phyloP scores from a whole-genome alignment of 1,284 basidiomycete species.

The Tilletiaria anomala region DNA sequence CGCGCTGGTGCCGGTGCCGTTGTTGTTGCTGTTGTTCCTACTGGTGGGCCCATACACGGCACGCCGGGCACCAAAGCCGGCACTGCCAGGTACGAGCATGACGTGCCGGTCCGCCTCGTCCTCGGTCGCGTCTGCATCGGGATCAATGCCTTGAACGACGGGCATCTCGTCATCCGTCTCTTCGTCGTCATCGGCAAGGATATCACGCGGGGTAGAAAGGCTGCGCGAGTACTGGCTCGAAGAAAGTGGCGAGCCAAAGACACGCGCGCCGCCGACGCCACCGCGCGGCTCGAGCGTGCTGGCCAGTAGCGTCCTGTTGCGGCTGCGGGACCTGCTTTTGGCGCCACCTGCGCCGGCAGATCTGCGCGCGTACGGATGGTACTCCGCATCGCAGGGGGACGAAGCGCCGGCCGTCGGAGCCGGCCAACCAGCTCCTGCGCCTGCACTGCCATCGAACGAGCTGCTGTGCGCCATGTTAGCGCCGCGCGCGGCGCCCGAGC shows the following conservation, averaged over 20 bases:
- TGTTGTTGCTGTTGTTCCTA: too few species aligned
- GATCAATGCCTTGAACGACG: slow-evolving; percentile 7
- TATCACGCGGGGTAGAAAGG: neutral
- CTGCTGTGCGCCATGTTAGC: slow-evolving; percentile 2
- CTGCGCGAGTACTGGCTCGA: neutral
- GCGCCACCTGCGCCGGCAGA: too few species aligned
- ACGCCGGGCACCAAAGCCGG: slow-evolving; percentile 2
- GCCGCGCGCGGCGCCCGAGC: slow-evolving; percentile 13
- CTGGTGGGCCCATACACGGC: slow-evolving; percentile 4
- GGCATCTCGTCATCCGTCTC: slow-evolving; percentile 36
- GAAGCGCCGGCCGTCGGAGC: too few species aligned
- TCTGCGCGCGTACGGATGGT: too few species aligned
- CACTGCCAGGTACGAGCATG: slow-evolving; percentile 8
- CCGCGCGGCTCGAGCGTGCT: too few species aligned
- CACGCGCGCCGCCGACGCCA: neutral
- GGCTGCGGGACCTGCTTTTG: too few species aligned
- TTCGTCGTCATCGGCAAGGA: slow-evolving; percentile 20
- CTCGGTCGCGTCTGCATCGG: slow-evolving; percentile 26
- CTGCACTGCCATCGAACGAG: slow-evolving; percentile 1
- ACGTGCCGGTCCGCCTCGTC: slow-evolving; percentile 22
- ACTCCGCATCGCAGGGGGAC: too few species aligned
- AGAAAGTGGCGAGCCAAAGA: slow-evolving; percentile 2
- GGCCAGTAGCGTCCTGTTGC: too few species aligned
- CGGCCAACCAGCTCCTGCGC: too few species aligned
- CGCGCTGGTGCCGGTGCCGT: too few species aligned